A percentile compares a stretch with the other conserved stretches of the same genome.
phyloP scores from a whole-genome alignment of 371 early-diverging fungal species.

The Zopfochytrium polystomum region DNA sequence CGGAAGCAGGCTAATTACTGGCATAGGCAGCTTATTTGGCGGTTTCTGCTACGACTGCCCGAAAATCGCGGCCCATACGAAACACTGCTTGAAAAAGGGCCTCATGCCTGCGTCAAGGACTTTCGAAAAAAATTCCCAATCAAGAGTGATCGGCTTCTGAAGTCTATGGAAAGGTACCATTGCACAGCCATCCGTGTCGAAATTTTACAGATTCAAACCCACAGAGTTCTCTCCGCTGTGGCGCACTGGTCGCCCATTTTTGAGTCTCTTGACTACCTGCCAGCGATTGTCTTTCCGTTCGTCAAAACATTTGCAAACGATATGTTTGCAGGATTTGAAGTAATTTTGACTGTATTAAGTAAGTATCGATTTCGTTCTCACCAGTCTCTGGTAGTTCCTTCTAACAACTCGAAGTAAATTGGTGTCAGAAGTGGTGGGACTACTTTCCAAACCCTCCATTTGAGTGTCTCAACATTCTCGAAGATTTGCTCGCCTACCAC shows the following conservation, averaged over 20 bases:
- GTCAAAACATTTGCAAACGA: conserved; percentile 46
- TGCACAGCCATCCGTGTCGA: not conserved
- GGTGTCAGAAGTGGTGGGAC: conserved; percentile 66
- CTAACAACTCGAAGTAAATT: conserved; percentile 38
- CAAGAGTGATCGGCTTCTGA: conserved; percentile 42
- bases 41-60: conserved; percentile 47
- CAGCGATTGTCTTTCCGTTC: conserved; percentile 54
- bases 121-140: conserved; percentile 49
- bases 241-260: conserved; percentile 58
- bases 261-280: conserved; percentile 52
- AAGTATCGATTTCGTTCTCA: conserved; percentile 7
- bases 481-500: conserved; percentile 46
- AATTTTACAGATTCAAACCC: not conserved
- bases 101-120: conserved; percentile 39
- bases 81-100: conserved; percentile 42
- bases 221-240: conserved; percentile 47
- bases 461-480: conserved; percentile 46
- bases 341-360: conserved; percentile 48
- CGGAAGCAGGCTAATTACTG: not conserved
- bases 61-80: conserved; percentile 53
- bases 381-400: not conserved
- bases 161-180: conserved; percentile 44
- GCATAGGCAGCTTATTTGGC: conserved; percentile 48
- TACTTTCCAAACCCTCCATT: conserved; percentile 59
- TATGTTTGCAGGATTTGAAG: conserved; percentile 51